Base-by-base conservation (phyloP, 345 rosid genomes). In the Brassica incana region DNA sequence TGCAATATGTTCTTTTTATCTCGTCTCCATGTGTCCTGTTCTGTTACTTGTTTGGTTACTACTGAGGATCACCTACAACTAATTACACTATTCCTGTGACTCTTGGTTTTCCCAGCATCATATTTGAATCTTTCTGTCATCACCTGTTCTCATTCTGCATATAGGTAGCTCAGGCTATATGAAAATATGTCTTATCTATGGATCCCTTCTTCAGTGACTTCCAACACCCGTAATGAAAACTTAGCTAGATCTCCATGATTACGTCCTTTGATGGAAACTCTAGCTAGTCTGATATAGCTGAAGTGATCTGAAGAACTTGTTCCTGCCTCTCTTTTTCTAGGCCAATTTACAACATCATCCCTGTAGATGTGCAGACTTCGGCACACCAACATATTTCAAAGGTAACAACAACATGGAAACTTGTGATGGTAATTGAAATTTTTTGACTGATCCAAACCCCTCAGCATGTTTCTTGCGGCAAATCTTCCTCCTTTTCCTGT, bases 311-410 rank as follows among this genome's bases (percentile, higher is more conserved):
- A 64, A 43, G 71, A 59, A 12, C 62, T 29, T 36, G n/a, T 33
- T 64, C 30, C 82, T 52, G 20, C 20, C 59, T 56, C 52, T 63
- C 15, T 84, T 40, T 78, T 40, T 78, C 74, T 73, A 92, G 95
- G 92, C 81, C 82, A 74, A 74, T 61, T 18, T n/a, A 52, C 58
- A 52, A 25, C 83, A 25, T 79, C 86, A 52, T 83, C 91, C 79
- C 65, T 80, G 87, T 86, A 73, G 85, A 80, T 79, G 81, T 81
- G 75, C 89, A 84, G 58, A 84, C 85, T 70, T 9, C 80, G 80
- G 87, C 70, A 70, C 84, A 33, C 69, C 77, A 88, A 12, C 87
- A 86, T 78, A 81, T 87, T 69, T 85, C 88, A 71, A 89, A 90
- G 97, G 99, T 95, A 86, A 85, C 58, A 5, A 25, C 20, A 3